These are phyloP conservation scores for Oenanthe sinensis DNA, from an alignment of 129 eudicot species.

Conservation along the genomic window DNA sequence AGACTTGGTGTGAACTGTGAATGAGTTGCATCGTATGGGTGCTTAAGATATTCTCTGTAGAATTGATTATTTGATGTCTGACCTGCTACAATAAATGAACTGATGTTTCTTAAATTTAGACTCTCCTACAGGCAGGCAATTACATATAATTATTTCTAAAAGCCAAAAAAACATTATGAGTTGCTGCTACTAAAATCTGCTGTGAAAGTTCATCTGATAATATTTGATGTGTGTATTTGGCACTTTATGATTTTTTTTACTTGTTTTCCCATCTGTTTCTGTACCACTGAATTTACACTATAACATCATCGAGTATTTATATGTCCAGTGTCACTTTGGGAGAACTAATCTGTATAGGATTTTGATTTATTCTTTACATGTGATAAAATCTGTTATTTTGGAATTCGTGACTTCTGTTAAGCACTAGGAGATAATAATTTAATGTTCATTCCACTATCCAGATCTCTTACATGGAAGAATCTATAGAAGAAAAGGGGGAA, in stretches of 20 bases:
- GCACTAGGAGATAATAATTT: background rate
- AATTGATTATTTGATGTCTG: background rate
- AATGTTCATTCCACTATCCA: slow-evolving; percentile 14
- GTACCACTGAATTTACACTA: background rate
- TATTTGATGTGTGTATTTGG: background rate
- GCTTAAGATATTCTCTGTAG: background rate
- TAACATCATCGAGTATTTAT: background rate
- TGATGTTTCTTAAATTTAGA: background rate
- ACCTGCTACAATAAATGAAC: background rate
- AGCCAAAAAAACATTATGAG: background rate
- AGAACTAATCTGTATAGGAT: background rate
- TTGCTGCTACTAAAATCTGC: background rate
- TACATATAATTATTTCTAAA: background rate
- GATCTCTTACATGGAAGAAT: slow-evolving; percentile 57
- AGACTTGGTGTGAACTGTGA: background rate
- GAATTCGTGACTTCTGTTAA: background rate
- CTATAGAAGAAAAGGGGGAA: slow-evolving; percentile 51
- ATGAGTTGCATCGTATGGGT: background rate
- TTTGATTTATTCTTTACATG: background rate
- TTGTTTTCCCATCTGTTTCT: background rate
- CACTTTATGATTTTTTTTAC: too few species aligned
- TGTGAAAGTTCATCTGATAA: background rate
- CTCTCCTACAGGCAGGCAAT: background rate
- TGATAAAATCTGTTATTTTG: background rate
- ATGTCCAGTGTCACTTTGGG: background rate